Percentiles rank a stretch among this genome's conserved stretches.
Conservation (phyloP, 148 eudicot species). For the Euryodendron excelsum region DNA sequence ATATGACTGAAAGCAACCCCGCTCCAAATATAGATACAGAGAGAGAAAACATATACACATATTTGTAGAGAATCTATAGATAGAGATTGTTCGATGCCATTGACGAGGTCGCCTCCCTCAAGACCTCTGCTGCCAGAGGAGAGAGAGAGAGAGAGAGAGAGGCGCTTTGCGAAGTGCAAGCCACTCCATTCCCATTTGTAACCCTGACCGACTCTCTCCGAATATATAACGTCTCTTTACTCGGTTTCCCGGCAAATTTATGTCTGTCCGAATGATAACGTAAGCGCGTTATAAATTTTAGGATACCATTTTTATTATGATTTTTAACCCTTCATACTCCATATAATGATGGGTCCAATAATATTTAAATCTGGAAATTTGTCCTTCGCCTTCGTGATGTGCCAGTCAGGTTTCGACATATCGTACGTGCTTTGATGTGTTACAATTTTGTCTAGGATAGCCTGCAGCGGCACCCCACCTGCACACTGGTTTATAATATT, state of each 20-base stretch:
- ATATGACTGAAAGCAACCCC: not conserved
- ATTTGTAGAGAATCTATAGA: not conserved
- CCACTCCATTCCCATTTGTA: slow-evolving; percentile 22
- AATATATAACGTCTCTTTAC: not conserved
- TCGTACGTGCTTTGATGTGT: too few species aligned
- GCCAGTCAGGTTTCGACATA: too few species aligned
- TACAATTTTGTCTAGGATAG: too few species aligned
- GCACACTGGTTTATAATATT: too few species aligned
- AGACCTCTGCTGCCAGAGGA: not conserved
- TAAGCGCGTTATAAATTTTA: too few species aligned
- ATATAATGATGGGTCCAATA: too few species aligned
- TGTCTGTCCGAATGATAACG: too few species aligned
- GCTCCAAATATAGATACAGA: slow-evolving; percentile 6
- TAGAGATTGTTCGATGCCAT: not conserved
- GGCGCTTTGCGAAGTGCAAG: slow-evolving; percentile 24
- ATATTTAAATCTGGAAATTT: too few species aligned
- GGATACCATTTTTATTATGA: too few species aligned
- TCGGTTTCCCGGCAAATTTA: not conserved
- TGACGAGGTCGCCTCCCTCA: not conserved
- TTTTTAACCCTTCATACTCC: not conserved
- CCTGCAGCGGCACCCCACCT: too few species aligned
- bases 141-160: slow-evolving; percentile 8
- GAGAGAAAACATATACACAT: not conserved
- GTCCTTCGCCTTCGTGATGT: too few species aligned
- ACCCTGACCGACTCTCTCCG: not conserved